Base-by-base conservation (phyloP, 208 protist species). In the Naegleria fowleri region DNA sequence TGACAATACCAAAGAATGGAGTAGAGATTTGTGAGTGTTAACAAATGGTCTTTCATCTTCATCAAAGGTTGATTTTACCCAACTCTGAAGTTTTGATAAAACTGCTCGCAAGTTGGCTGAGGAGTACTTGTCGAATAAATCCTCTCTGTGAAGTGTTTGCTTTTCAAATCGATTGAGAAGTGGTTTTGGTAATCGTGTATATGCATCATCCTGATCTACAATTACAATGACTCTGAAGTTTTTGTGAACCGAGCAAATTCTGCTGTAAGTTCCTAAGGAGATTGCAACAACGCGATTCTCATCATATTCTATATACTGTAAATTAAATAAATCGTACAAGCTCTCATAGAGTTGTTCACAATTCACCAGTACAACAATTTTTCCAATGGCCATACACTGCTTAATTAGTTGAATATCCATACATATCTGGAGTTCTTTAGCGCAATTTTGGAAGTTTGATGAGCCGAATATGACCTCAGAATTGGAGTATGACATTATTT, bases 281-380 rank as follows among this genome's bases (percentile, higher is more conserved):
- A 92, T 11, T n/a, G 13, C 22, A 48, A 92, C 86, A 11, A 90
- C 86, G 38, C 83, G 4, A n/a, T 92, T 51, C 6, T 40, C 75
- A 40, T 90, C 90, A 52, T 79, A 84, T 40, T 52, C 33, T 4
- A 90, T 91, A 90, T 95, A 96, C 39, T 87, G 85, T 91, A 95
- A 93, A 91, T 96, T 96, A 55, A 96, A 94, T 19, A 96, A 52
- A 86, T 96, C 95, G 92, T 96, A 96, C n/a, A 96, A 92, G 29
- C 93, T 94, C 83, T 92, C 94, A 93, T 96, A 96, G 43, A 96
- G n/a, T 36, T 43, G 55, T 13, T 96, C 94, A 43, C 91, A 91
- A 92, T 94, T 83, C 4, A 93, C n/a, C 0, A 96, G 79, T 3
- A 96, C 76, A 15, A 96, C 76, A 0, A 11, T 86, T 48, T 67